Evolutionary conservation across 2,329 filamentous ascomycete species (phyloP), one percentile per base, ranked within the genome.

Genomic region (Phaeosphaeriaceae sp.): DNA sequence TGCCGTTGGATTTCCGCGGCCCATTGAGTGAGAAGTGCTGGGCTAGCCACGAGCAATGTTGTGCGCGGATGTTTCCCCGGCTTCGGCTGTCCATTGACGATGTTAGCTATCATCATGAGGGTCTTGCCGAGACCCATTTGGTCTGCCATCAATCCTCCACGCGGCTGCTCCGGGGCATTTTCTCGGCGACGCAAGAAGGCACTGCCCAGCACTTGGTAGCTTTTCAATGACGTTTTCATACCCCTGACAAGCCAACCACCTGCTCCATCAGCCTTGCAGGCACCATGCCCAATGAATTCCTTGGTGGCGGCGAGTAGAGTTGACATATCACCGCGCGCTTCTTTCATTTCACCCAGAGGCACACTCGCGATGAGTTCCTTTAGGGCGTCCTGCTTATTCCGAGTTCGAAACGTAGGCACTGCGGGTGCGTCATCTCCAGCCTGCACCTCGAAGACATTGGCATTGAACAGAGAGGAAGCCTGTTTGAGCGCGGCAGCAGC

Each of bases 161-260:
- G 67, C 0, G 80, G 84, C 31, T 69, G 54, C 0, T 72, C 40
- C 0, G 21, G 10, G 1, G 60, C 74, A 3, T 79, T 74, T 66
- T 89, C 87, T 2, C 83, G 78, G 3, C 72, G 65, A 0, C 84
- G 65, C 86, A 89, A 88, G 76, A 85, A 89, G 0, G 80, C 76
- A 0, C 76, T 78, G 0, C 81, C 84, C 0, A 83, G 74, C 0
- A 88, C 61, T 53, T 89, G 87, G 48, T 86, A 82, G 10, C 70
- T 65, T 55, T 80, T 80, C 1, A 88, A 65, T 0, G 73, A 65
- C 0, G 76, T 79, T 24, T 66, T 76, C 82, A 86, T 83, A 0
- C 84, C 84, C 20, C 74, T 80, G 1, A 86, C 71, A 0, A 69
- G 47, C 82, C 82, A 85, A 15, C 71, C 66, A 1, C 75, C 72